Conservation (phyloP, 371 early-diverging fungal genomes). For the Syncephalastrum monosporum region DNA sequence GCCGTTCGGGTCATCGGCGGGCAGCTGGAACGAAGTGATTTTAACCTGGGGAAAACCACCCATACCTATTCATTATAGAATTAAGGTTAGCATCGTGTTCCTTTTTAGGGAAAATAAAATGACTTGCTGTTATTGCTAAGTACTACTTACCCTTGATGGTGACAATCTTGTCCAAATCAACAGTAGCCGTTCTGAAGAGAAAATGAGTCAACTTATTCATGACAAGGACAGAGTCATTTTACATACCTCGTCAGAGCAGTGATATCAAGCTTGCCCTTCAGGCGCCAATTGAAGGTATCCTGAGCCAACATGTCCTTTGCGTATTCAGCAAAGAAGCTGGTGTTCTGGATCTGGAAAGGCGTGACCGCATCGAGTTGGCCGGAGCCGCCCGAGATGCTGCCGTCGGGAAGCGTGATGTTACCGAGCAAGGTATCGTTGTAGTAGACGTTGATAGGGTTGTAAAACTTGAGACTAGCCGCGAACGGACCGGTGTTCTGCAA, state of each 20-base stretch:
- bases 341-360: conserved; percentile 47
- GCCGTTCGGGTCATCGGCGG: conserved; percentile 51
- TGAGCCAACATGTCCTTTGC: conserved; percentile 54
- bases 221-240: not conserved
- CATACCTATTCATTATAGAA: conserved; percentile 30
- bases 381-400: conserved; percentile 45
- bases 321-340: conserved; percentile 48
- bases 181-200: conserved; percentile 37
- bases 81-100: not conserved
- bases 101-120: not conserved
- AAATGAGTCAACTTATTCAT: conserved; percentile 1
- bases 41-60: conserved; percentile 50
- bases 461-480: conserved; percentile 46
- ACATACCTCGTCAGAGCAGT: conserved; percentile 53
- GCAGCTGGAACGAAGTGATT: conserved; percentile 52
- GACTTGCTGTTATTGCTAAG: not conserved
- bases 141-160: conserved; percentile 19
- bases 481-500: conserved; percentile 62
- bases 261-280: conserved; percentile 58
- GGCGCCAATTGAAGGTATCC: conserved; percentile 53
- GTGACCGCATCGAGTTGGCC: conserved; percentile 44
- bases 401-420: conserved; percentile 48
- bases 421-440: conserved; percentile 51
- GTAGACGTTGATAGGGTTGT: conserved; percentile 39
- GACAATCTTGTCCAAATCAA: conserved; percentile 35